Percentiles rank a stretch among this genome's conserved stretches.
Evolutionary conservation across 192 early-diverging fungal species (phyloP).

Genomic region (Coemansia sp.): DNA sequence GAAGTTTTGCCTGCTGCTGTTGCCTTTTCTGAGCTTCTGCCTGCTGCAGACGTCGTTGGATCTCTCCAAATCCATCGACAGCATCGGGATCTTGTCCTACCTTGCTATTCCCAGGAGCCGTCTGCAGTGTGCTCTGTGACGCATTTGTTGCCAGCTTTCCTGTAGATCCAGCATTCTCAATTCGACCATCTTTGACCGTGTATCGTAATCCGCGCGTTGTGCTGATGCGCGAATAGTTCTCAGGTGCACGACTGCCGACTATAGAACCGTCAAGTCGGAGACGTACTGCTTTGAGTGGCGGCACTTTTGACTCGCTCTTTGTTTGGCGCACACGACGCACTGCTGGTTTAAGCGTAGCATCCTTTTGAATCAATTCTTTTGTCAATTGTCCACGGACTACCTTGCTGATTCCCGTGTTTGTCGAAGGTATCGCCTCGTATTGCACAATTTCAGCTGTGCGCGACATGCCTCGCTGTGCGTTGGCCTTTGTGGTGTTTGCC

Average conservation of each 20-base stretch:
- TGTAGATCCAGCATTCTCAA: background rate
- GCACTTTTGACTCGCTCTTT: constrained; percentile 46
- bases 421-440: constrained; percentile 20
- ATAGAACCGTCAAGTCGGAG: constrained; percentile 39
- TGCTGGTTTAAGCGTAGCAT: constrained; percentile 17
- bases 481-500: constrained; percentile 8
- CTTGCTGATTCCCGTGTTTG: constrained; percentile 34
- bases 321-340: constrained; percentile 43
- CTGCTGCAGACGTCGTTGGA: constrained; percentile 28
- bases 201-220: constrained; percentile 9
- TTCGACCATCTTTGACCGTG: constrained; percentile 19
- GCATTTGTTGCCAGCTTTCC: background rate
- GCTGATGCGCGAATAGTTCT: background rate
- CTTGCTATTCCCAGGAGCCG: background rate
- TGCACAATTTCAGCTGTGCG: constrained; percentile 26
- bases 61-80: constrained; percentile 33
- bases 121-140: background rate
- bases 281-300: constrained; percentile 44
- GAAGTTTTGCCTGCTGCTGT: constrained; percentile 24
- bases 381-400: constrained; percentile 36
- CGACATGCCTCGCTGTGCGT: constrained; percentile 12
- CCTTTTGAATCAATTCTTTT: constrained; percentile 30
- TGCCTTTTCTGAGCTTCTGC: constrained; percentile 37
- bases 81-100: background rate
- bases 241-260: constrained; percentile 12